phyloP scores from a whole-genome alignment of 1,139 yeast species.

The Suhomyces anneliseae region DNA sequence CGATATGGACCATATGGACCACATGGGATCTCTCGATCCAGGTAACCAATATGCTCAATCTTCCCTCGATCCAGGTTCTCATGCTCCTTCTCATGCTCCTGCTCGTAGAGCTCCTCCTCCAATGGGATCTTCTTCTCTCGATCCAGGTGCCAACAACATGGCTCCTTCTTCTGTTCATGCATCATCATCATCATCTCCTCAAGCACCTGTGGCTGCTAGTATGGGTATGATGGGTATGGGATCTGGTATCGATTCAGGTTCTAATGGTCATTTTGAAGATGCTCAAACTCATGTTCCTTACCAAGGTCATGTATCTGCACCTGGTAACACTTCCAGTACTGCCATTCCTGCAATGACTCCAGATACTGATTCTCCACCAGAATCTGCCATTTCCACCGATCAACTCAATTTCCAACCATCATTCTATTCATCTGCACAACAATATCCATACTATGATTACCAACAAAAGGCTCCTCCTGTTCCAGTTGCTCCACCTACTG shows the following conservation, averaged over 20 bases:
- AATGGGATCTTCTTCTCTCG: not conserved
- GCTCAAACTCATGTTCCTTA: not conserved
- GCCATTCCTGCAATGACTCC: slow-evolving; percentile 3
- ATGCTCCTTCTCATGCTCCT: not conserved
- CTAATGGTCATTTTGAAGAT: not conserved
- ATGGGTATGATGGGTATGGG: no score
- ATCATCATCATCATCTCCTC: no score
- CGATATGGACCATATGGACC: not conserved
- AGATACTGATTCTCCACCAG: slow-evolving; percentile 8
- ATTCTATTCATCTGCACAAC: slow-evolving; percentile 4
- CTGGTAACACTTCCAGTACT: slow-evolving; percentile 1
- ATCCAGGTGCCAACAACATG: not conserved
- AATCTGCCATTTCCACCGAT: slow-evolving; percentile 9
- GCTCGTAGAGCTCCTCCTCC: not conserved
- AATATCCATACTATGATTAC: slow-evolving; percentile 8
- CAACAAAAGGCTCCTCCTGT: slow-evolving; percentile 1
- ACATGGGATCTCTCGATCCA: not conserved
- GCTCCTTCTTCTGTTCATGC: not conserved
- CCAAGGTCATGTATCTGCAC: not conserved
- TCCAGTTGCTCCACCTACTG: not conserved
- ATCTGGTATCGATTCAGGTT: no score
- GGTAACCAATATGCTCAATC: not conserved
- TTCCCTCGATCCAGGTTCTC: not conserved
- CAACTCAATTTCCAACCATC: slow-evolving; percentile 6
- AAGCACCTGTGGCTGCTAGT: no score